Evolutionary conservation across 2,329 filamentous ascomycete genomes (phyloP).

Genomic region (Fusarium brevicatenulatum): DNA sequence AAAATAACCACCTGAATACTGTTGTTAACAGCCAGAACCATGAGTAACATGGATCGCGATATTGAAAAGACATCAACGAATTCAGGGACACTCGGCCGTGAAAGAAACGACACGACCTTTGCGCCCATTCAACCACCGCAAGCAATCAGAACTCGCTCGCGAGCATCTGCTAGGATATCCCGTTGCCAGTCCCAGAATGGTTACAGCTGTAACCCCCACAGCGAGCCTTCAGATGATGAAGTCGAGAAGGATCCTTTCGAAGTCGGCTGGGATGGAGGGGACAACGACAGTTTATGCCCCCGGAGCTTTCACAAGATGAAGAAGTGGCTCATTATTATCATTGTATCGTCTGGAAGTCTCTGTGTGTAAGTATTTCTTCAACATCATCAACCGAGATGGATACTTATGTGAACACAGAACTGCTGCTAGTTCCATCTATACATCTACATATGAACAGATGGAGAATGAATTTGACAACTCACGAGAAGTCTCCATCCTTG

Average conservation of each 20-base stretch:
- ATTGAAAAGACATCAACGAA: constrained; percentile 39
- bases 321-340: constrained; percentile 82
- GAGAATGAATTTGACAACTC: constrained; percentile 78
- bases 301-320: constrained; percentile 71
- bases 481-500: constrained; percentile 78
- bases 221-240: neutral
- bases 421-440: constrained; percentile 89
- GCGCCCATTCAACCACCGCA: constrained; percentile 24
- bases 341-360: constrained; percentile 78
- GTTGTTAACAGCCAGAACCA: neutral
- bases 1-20: neutral
- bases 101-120: constrained; percentile 7
- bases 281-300: constrained; percentile 78
- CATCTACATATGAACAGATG: constrained; percentile 82
- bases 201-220: constrained; percentile 51
- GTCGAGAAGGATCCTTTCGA: constrained; percentile 64
- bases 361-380: constrained; percentile 76
- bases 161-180: constrained; percentile 25
- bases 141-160: constrained; percentile 8
- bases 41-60: constrained; percentile 37
- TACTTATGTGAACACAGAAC: constrained; percentile 63
- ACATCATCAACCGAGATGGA: neutral
- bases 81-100: constrained; percentile 3
- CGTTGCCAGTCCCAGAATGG: constrained; percentile 56
- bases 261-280: constrained; percentile 78